Conservation (phyloP, 352 stramenopile genomes). For the Globisporangium emineosum region DNA sequence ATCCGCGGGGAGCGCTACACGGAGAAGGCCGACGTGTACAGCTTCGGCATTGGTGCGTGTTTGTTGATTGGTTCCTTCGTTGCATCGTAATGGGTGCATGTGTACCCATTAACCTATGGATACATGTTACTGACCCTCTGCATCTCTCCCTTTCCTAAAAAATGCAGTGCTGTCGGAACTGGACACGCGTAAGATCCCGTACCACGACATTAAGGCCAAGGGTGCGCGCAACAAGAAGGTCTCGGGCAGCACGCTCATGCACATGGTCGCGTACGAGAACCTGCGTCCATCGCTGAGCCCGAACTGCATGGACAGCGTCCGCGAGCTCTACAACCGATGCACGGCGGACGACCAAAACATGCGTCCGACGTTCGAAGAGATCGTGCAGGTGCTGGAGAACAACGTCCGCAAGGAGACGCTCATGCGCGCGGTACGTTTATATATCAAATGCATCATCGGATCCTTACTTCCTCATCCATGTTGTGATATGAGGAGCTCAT, state of each 20-base stretch:
- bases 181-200: slow-evolving; percentile 85
- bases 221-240: slow-evolving; percentile 83
- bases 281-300: slow-evolving; percentile 80
- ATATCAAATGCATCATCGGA: too few relatives aligned
- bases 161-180: slow-evolving; percentile 72
- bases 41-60: slow-evolving; percentile 75
- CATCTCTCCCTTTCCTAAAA: neutral
- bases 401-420: slow-evolving; percentile 83
- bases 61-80: neutral
- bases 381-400: slow-evolving; percentile 83
- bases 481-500: neutral
- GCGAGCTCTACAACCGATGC: slow-evolving; percentile 77
- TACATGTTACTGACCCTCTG: slow-evolving; percentile 12
- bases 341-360: slow-evolving; percentile 70
- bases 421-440: slow-evolving; percentile 72
- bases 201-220: slow-evolving; percentile 86
- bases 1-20: slow-evolving; percentile 87
- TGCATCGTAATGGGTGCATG: slow-evolving; percentile 6
- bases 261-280: slow-evolving; percentile 89
- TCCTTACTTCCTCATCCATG: neutral
- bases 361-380: slow-evolving; percentile 84
- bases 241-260: slow-evolving; percentile 82
- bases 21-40: slow-evolving; percentile 88
- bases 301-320: slow-evolving; percentile 80
- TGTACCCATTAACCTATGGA: neutral